Evolutionary conservation across 2,329 filamentous ascomycete species (phyloP), one percentile per base, ranked within the genome.

Genomic region (Atkinsonella texensis): DNA sequence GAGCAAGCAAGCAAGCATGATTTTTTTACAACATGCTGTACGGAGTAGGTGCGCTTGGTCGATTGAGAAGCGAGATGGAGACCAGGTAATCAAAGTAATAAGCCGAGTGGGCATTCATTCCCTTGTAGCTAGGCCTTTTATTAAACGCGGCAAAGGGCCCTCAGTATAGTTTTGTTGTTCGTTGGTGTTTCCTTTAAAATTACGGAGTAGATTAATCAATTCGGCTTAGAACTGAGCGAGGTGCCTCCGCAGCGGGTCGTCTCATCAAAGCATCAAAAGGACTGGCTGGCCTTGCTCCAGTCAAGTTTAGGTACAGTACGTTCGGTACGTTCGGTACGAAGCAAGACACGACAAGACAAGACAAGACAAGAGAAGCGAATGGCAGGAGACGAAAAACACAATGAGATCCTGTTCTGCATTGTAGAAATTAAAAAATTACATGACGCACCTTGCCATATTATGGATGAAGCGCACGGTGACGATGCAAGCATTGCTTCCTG

Each of bases 211-310:
- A 6, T 28, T 40, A 0, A 47, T 20, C 45, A 33, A 46, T 49
- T 49, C 33, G 46, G 35, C 17, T 23, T 46, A n/a, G 11, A 40
- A 48, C 33, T 45, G 46, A 23, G 41, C 11, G 39, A 46, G 39
- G 43, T 51, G 33, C 49, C 33, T 20, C 20, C 15, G 11, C 31
- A 23, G 52, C 52, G 52, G 52, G 52, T 41, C 52, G 32, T 28
- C 35, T 53, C 52, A 53, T 53, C 31, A 53, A 50, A 53, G 47
- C 40, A n/a, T 23, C 44, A n/a, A 23, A 23, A 23, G 20, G 20
- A 23, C 20, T 23, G 20, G 41, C 41, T 42, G 23, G 41, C 18
- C 38, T 39, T 9, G 17, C 15, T 35, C 45, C 45, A 32, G 28
- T 48, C 42, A 13, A 23, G 28, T 18, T 23, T 23, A 23, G 20